Conservation (phyloP, 768 basidiomycete genomes). For the Suillus alpinus region DNA sequence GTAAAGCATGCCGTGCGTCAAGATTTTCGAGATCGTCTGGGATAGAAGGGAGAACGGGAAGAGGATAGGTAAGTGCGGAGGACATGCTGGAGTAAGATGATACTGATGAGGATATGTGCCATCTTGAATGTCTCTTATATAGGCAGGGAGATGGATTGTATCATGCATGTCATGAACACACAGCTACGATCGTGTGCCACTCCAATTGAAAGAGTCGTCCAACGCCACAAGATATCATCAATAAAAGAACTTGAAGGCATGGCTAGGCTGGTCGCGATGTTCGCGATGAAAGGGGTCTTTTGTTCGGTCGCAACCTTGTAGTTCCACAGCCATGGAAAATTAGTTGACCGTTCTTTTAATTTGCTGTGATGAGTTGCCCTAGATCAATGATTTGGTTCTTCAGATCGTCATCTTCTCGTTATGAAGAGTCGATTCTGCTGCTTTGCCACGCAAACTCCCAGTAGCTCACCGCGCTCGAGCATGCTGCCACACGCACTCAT, state of each 20-base stretch:
- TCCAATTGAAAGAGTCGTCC: not conserved
- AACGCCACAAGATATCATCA: not conserved
- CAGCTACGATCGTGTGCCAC: not conserved
- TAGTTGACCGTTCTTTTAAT: not conserved
- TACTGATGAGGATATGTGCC: not conserved
- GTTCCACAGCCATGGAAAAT: not conserved
- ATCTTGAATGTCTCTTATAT: conserved; percentile 1
- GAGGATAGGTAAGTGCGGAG: conserved; percentile 4
- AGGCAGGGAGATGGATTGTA: not conserved
- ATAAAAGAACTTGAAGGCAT: not conserved
- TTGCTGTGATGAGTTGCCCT: not conserved
- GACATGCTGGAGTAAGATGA: not conserved
- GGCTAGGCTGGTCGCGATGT: not conserved
- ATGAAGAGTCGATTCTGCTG: not conserved
- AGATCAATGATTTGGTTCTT: not conserved
- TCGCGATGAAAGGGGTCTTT: not conserved
- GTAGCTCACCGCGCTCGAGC: not conserved
- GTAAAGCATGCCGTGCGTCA: conserved; percentile 4
- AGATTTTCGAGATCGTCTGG: conserved; percentile 4
- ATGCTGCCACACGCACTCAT: not conserved
- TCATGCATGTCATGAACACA: not conserved
- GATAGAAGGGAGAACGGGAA: conserved; percentile 5
- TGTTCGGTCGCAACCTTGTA: not conserved
- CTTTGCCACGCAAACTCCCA: not conserved
- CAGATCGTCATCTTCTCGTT: not conserved